Conservation (phyloP, 768 basidiomycete species). For the Lepiota brunneoincarnata region DNA sequence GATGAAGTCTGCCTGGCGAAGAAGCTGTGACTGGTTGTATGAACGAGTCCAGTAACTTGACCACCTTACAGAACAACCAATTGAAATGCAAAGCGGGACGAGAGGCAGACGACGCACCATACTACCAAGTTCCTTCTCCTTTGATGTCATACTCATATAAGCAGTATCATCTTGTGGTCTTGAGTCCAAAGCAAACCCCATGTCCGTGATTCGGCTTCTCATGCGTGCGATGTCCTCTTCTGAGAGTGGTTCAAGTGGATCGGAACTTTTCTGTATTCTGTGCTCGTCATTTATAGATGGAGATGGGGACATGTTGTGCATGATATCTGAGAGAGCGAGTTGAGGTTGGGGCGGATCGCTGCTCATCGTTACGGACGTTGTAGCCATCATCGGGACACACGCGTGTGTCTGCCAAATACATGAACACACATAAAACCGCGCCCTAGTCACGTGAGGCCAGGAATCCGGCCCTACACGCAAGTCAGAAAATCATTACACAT, state of each 20-base stretch:
- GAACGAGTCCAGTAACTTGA: conserved; percentile 36
- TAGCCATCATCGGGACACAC: conserved; percentile 8
- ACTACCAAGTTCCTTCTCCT: conserved; percentile 51
- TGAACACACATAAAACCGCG: conserved; percentile 11
- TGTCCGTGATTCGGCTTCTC: conserved; percentile 41
- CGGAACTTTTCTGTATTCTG: conserved; percentile 5
- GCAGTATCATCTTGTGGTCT: background rate
- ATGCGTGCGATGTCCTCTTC: conserved; percentile 48
- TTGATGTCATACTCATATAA: conserved; percentile 16
- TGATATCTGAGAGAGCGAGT: conserved; percentile 54
- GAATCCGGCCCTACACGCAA: too few species aligned
- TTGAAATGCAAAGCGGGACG: conserved; percentile 11
- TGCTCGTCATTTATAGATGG: conserved; percentile 29
- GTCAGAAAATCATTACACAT: too few species aligned
- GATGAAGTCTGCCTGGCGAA: conserved; percentile 63
- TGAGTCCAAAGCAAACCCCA: conserved; percentile 27
- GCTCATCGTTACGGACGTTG: conserved; percentile 12
- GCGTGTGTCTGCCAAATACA: conserved; percentile 14
- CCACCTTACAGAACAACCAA: conserved; percentile 31
- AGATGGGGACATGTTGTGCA: conserved; percentile 51
- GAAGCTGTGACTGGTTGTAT: conserved; percentile 43
- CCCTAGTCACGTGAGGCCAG: conserved; percentile 10
- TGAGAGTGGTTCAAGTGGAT: conserved; percentile 34
- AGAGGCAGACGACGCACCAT: conserved; percentile 42
- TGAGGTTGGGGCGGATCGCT: conserved; percentile 23